Percentiles rank a stretch among this genome's conserved stretches.
Evolutionary conservation across 371 early-diverging fungal species (phyloP).

Genomic region (Mucor indicus): DNA sequence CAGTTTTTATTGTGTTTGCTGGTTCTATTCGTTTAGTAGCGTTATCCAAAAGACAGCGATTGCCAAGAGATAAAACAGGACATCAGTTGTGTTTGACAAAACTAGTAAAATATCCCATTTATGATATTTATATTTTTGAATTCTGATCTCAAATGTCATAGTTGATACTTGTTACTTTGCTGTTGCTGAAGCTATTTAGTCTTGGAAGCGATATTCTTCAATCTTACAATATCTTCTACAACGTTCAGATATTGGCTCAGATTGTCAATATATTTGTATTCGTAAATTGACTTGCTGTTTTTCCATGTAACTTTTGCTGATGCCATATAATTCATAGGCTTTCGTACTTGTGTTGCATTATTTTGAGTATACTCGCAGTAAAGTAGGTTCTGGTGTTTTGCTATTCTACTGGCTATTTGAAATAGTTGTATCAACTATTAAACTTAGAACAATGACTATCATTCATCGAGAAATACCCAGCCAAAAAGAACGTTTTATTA

Average conservation of each 20-base stretch:
- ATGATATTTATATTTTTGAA: too few species aligned
- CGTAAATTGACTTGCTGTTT: conserved; percentile 2
- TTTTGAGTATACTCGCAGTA: conserved; percentile 53
- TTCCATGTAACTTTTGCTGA: conserved; percentile 14
- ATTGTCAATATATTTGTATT: conserved; percentile 19
- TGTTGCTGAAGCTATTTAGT: conserved; percentile 1
- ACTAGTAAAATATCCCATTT: too few species aligned
- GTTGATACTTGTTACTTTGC: too few species aligned
- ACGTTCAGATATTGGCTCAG: conserved; percentile 9
- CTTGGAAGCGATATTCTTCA: conserved; percentile 3
- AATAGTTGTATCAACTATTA: conserved; percentile 27
- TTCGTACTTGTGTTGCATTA: conserved; percentile 54
- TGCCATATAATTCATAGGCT: conserved; percentile 17
- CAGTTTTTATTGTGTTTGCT: conserved; percentile 30
- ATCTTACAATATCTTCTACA: conserved; percentile 8
- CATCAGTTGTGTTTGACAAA: too few species aligned
- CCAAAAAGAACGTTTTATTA: conserved; percentile 22
- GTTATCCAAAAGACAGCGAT: too few species aligned
- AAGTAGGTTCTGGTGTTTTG: conserved; percentile 56
- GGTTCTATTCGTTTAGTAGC: too few species aligned
- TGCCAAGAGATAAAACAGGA: too few species aligned
- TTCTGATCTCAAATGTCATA: too few species aligned
- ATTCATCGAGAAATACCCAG: conserved; percentile 18
- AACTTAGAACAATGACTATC: conserved; percentile 49
- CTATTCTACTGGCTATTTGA: conserved; percentile 66